phyloP scores from a whole-genome alignment of 768 basidiomycete species.

The Panus rudis region DNA sequence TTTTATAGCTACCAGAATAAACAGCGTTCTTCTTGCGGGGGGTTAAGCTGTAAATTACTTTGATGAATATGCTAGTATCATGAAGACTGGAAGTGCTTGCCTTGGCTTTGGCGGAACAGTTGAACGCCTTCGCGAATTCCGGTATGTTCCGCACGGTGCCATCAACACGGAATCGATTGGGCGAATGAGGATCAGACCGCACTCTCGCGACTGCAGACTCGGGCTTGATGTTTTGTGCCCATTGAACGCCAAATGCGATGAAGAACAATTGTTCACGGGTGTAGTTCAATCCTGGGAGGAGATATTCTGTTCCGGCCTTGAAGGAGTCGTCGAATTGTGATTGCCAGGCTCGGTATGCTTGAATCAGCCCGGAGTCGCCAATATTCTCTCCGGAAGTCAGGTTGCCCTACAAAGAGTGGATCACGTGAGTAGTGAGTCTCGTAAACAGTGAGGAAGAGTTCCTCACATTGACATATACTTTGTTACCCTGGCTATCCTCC shows the following conservation, averaged over 20 bases:
- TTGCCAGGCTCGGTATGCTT: constrained; percentile 91
- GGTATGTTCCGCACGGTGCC: constrained; percentile 85
- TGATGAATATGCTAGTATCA: not conserved
- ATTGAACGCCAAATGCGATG: constrained; percentile 82
- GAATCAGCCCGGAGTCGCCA: constrained; percentile 78
- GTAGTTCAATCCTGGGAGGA: constrained; percentile 75
- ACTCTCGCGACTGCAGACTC: constrained; percentile 75
- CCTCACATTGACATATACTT: constrained; percentile 78
- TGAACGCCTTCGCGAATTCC: constrained; percentile 84
- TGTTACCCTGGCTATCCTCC: constrained; percentile 78
- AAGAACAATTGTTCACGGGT: constrained; percentile 91
- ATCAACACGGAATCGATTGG: constrained; percentile 69
- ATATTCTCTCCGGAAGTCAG: constrained; percentile 89
- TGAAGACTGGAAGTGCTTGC: constrained; percentile 31
- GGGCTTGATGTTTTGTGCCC: constrained; percentile 77
- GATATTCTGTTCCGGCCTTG: constrained; percentile 53
- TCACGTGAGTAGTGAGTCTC: not conserved
- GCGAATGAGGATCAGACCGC: constrained; percentile 86
- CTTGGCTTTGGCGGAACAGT: constrained; percentile 70
- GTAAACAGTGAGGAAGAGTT: constrained; percentile 7
- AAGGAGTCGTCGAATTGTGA: constrained; percentile 57
- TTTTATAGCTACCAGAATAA: constrained; percentile 68
- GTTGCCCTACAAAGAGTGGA: not conserved
- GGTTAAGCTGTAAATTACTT: constrained; percentile 60
- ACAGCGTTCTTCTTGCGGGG: constrained; percentile 72